Evolutionary conservation across 768 basidiomycete species (phyloP).

Genomic region (Pleurotus eryngii): DNA sequence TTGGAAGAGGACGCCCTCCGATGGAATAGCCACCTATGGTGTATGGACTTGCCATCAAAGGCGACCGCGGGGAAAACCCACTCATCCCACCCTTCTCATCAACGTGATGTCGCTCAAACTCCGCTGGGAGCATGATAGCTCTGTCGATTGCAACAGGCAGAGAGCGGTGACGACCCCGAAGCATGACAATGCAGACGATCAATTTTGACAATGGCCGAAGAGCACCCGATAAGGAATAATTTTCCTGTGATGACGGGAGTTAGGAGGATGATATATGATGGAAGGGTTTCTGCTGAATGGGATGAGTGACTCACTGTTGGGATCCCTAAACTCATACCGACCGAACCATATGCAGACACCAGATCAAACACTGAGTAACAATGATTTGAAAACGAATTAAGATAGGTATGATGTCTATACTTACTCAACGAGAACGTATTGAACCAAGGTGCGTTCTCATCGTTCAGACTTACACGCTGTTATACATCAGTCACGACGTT

Average conservation of each 20-base stretch:
- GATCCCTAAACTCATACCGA: conserved; percentile 7
- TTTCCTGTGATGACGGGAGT: not conserved
- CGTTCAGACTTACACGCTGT: not conserved
- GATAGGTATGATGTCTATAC: not conserved
- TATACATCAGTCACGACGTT: no score
- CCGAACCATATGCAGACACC: conserved; percentile 6
- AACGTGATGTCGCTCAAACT: conserved; percentile 34
- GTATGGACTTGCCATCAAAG: not conserved
- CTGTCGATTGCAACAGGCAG: conserved; percentile 89
- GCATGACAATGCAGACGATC: conserved; percentile 5
- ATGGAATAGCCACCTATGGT: conserved; percentile 3
- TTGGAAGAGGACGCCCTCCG: not conserved
- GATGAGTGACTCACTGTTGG: not conserved
- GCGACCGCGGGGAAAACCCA: not conserved
- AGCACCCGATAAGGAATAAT: conserved; percentile 7
- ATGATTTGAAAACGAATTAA: not conserved
- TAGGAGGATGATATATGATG: not conserved
- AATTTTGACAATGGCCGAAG: conserved; percentile 3
- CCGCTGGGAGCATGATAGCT: conserved; percentile 77
- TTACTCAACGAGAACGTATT: not conserved
- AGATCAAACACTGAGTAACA: conserved; percentile 1
- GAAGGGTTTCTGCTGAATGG: not conserved
- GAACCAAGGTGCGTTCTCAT: conserved; percentile 7
- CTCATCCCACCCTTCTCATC: not conserved
- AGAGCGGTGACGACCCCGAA: conserved; percentile 85